These are phyloP conservation scores for Tolypocladium tropicale DNA, from an alignment of 2,329 filamentous ascomycete genomes.

Conservation along the genomic window DNA sequence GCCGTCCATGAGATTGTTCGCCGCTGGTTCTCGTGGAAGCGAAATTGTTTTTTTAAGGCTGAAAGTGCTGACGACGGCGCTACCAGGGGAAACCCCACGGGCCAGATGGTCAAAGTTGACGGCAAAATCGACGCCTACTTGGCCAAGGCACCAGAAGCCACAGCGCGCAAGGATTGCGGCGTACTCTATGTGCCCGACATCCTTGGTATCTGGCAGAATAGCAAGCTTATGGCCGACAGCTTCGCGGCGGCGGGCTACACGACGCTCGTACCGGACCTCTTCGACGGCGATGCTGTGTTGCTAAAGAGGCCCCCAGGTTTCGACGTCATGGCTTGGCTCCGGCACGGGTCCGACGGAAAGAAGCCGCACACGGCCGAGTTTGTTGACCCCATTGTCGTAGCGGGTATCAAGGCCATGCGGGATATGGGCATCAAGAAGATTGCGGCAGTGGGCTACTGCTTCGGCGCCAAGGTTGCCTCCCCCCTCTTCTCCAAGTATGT, in stretches of 20 bases:
- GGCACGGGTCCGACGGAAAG: slow-evolving; percentile 33
- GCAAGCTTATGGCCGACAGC: slow-evolving; percentile 29
- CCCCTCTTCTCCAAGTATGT: slow-evolving; percentile 1
- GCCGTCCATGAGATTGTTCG: too few relatives aligned
- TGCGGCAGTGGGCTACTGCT: slow-evolving; percentile 53
- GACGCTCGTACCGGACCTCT: slow-evolving; percentile 26
- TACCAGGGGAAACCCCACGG: slow-evolving; percentile 36
- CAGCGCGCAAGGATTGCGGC: slow-evolving; percentile 15
- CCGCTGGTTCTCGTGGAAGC: too few relatives aligned
- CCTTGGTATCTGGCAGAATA: slow-evolving; percentile 27
- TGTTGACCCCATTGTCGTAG: slow-evolving; percentile 22
- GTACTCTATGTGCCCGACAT: slow-evolving; percentile 28
- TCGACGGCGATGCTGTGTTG: slow-evolving; percentile 23
- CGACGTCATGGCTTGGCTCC: slow-evolving; percentile 22
- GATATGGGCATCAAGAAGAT: slow-evolving; percentile 41
- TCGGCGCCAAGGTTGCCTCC: slow-evolving; percentile 48
- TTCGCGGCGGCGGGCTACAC: slow-evolving; percentile 28
- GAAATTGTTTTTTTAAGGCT: not conserved
- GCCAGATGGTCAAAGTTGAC: slow-evolving; percentile 33
- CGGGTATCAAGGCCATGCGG: slow-evolving; percentile 42
- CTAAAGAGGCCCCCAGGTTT: slow-evolving; percentile 15
- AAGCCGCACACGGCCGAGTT: slow-evolving; percentile 28
- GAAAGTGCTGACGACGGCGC: not conserved
- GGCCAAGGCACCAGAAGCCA: slow-evolving; percentile 27
- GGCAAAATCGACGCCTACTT: slow-evolving; percentile 37